Conservation (phyloP, 306 rosid genomes). For the Cicer chorassanicum region DNA sequence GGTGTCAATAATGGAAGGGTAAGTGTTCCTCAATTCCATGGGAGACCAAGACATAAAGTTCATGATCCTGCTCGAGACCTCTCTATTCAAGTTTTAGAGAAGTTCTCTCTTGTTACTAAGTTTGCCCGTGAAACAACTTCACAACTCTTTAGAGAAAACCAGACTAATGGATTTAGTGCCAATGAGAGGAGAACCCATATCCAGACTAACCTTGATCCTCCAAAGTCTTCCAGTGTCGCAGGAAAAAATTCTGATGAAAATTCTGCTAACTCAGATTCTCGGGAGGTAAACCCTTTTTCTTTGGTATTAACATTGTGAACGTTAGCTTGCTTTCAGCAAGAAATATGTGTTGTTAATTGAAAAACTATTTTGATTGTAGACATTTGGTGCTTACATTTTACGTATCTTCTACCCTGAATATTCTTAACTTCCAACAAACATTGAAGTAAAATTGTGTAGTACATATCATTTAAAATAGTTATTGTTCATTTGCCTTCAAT, state of each 20-base stretch:
- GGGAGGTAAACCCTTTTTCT: conserved; percentile 63
- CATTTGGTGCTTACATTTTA: conserved; percentile 14
- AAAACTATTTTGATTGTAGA: conserved; percentile 28
- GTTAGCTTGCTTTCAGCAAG: conserved; percentile 18
- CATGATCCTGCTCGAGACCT: conserved; percentile 92
- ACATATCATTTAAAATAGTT: not conserved
- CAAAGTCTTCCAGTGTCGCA: conserved; percentile 52
- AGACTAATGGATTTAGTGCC: conserved; percentile 67
- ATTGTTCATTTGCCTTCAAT: not conserved
- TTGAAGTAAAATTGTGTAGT: not conserved
- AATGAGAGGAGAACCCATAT: conserved; percentile 58
- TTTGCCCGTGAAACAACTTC: conserved; percentile 99
- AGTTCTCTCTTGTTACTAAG: conserved; percentile 94
- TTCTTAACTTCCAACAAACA: conserved; percentile 3
- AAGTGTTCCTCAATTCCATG: conserved; percentile 59
- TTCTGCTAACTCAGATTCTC: conserved; percentile 67
- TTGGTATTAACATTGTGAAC: conserved; percentile 10
- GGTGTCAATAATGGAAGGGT: conserved; percentile 54
- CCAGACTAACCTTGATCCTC: conserved; percentile 55
- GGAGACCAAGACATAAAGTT: conserved; percentile 64
- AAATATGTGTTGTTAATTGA: conserved; percentile 4
- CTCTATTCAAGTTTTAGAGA: conserved; percentile 93
- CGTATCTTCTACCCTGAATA: conserved; percentile 20
- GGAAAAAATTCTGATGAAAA: conserved; percentile 50
- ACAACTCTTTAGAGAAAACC: conserved; percentile 84